Evolutionary conservation across 768 basidiomycete genomes (phyloP).

Genomic region (Agaricus sinodeliciosus): DNA sequence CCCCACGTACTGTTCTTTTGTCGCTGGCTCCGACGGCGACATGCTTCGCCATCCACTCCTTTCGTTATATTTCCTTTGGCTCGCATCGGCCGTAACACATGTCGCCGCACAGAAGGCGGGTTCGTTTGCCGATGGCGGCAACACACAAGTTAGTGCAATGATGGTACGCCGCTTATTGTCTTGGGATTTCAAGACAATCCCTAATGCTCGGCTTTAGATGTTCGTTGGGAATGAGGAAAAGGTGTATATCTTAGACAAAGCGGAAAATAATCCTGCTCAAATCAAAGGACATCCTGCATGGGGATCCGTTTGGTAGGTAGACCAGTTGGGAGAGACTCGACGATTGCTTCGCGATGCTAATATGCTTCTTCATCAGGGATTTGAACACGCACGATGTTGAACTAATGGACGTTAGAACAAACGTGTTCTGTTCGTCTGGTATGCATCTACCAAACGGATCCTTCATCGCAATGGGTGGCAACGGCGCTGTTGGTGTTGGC

Average conservation of each 20-base stretch:
- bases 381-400: conserved; percentile 48
- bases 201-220: conserved; percentile 36
- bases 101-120: conserved; percentile 32
- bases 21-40: not conserved
- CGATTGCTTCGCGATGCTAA: not conserved
- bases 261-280: conserved; percentile 64
- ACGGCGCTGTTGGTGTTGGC: conserved; percentile 63
- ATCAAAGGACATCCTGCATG: conserved; percentile 70
- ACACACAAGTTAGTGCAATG: conserved; percentile 43
- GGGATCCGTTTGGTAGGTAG: conserved; percentile 58
- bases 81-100: conserved; percentile 29
- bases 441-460: conserved; percentile 80
- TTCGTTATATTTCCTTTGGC: conserved; percentile 19
- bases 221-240: conserved; percentile 75
- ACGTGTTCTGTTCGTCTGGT: conserved; percentile 78
- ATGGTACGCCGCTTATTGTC: conserved; percentile 30
- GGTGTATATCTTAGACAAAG: conserved; percentile 91
- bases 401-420: conserved; percentile 67
- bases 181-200: not conserved
- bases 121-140: conserved; percentile 38
- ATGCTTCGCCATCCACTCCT: conserved; percentile 2
- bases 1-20: not conserved
- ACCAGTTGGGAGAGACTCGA: not conserved
- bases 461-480: conserved; percentile 71
- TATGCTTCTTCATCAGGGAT: conserved; percentile 38